Conservation (phyloP, 345 rosid species). For the Cardiospermum halicacabum region DNA sequence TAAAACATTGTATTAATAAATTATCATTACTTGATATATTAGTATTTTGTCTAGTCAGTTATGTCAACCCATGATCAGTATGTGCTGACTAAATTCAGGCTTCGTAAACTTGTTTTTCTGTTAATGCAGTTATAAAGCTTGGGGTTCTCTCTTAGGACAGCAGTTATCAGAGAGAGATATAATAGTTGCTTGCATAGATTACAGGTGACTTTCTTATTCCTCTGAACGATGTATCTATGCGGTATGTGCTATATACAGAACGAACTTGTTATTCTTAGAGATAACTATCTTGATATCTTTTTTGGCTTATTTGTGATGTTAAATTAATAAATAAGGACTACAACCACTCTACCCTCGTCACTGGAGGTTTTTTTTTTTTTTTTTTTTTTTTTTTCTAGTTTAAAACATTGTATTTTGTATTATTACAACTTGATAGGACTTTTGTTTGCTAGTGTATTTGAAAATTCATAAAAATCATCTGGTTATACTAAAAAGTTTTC, state of each 20-base stretch:
- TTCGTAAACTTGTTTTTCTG: constrained; percentile 18
- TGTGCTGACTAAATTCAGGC: constrained; percentile 7
- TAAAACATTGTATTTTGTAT: neutral
- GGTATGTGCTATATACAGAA: neutral
- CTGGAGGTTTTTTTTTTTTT: neutral
- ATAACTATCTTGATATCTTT: neutral
- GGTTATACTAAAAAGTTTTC: neutral
- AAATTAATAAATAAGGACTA: neutral
- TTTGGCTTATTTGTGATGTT: neutral
- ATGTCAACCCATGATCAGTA: neutral
- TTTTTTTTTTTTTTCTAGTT: neutral
- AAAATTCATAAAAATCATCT: neutral
- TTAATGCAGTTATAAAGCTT: constrained; percentile 84
- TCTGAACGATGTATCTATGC: neutral
- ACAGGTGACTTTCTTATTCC: constrained; percentile 50
- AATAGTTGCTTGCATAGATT: constrained; percentile 95
- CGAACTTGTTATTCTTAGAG: neutral
- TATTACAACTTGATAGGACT: no score
- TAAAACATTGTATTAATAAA: neutral
- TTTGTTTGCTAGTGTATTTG: no score
- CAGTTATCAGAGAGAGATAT: constrained; percentile 89
- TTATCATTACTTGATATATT: neutral
- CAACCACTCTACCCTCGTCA: neutral
- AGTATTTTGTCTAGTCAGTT: neutral
- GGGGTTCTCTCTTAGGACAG: constrained; percentile 97